These are phyloP conservation scores for Ophiostoma australiae DNA, from an alignment of 2,329 filamentous ascomycete genomes.

Conservation along the genomic window DNA sequence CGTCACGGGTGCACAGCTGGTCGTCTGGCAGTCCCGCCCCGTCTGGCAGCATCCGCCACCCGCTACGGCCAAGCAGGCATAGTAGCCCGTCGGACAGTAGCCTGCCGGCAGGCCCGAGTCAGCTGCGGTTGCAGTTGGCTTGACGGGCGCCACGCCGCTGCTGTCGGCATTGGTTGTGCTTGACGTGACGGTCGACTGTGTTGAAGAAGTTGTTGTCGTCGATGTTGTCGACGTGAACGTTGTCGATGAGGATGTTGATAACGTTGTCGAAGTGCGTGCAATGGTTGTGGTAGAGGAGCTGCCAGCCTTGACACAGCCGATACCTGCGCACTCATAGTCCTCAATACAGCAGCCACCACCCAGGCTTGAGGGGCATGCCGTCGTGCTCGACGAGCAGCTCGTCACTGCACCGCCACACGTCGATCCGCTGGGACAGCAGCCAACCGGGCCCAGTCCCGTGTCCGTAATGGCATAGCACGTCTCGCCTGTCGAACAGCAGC, in stretches of 20 bases:
- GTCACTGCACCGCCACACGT: constrained; percentile 60
- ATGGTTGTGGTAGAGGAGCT: constrained; percentile 26
- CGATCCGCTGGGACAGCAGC: constrained; percentile 65
- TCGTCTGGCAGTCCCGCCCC: constrained; percentile 75
- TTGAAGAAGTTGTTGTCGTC: constrained; percentile 37
- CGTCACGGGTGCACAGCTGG: constrained; percentile 63
- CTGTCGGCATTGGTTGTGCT: constrained; percentile 20
- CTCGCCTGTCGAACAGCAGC: constrained; percentile 65
- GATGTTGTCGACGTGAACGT: constrained; percentile 38
- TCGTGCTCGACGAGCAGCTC: constrained; percentile 57
- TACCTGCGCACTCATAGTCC: constrained; percentile 62
- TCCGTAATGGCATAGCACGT: constrained; percentile 62
- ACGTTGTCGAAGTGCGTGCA: constrained; percentile 37
- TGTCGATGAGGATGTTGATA: constrained; percentile 40
- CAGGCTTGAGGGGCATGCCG: constrained; percentile 57
- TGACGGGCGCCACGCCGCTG: constrained; percentile 43
- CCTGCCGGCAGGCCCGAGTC: constrained; percentile 36
- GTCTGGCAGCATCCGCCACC: constrained; percentile 83
- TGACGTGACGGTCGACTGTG: constrained; percentile 31
- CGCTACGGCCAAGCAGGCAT: constrained; percentile 79
- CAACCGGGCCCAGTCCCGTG: constrained; percentile 61
- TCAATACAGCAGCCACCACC: constrained; percentile 74
- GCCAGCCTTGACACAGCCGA: constrained; percentile 54
- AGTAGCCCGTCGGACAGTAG: constrained; percentile 83
- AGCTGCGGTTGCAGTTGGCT: constrained; percentile 41